Evolutionary conservation across 139 green algal species (phyloP).

Genomic region (Tetratostichococcus sp.): DNA sequence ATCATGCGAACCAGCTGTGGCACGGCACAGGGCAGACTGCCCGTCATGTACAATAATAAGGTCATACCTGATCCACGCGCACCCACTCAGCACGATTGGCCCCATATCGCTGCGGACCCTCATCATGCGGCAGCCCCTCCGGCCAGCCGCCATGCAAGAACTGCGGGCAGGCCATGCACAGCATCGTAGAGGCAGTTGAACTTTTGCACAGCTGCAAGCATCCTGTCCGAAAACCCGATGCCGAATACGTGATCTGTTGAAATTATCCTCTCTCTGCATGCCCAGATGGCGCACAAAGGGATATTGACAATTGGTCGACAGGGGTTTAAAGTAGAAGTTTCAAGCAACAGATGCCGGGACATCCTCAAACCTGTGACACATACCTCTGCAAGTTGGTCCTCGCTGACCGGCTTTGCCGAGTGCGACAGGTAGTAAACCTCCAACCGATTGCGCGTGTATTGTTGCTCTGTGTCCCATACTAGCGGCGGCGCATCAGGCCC

Average conservation of each 20-base stretch:
- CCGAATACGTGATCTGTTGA: no score
- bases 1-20: no score
- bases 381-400: constrained; percentile 47
- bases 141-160: constrained; percentile 67
- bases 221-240: no score
- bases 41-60: neutral
- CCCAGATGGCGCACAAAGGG: no score
- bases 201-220: neutral
- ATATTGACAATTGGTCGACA: no score
- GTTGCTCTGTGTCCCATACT: constrained; percentile 66
- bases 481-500: constrained; percentile 58
- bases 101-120: constrained; percentile 61
- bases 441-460: constrained; percentile 65
- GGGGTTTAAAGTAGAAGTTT: no score
- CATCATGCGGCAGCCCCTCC: constrained; percentile 24
- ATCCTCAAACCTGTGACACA: neutral
- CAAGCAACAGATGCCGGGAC: no score
- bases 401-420: constrained; percentile 36
- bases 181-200: no score
- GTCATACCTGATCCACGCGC: constrained; percentile 21
- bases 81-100: constrained; percentile 35
- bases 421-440: constrained; percentile 85
- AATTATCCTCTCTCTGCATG: no score
- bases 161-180: constrained; percentile 6
- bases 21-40: constrained; percentile 6